Evolutionary conservation across 805 yeast species (phyloP).

Genomic region (Yarrowia phangngaensis): DNA sequence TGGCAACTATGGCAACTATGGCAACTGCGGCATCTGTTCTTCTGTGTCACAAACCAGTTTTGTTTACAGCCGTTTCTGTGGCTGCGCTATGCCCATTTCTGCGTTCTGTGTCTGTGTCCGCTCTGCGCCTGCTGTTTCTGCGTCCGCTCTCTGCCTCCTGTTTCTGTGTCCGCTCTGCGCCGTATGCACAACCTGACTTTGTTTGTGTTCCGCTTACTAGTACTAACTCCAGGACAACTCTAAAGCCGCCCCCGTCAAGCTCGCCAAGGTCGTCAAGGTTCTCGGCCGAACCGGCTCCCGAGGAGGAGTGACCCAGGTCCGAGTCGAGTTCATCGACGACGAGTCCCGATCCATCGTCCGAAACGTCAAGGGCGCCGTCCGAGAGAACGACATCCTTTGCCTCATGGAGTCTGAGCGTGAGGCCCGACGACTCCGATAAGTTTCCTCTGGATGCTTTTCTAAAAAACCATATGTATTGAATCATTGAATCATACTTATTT

Average conservation of each 20-base stretch:
- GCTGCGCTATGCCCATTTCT: too few relatives aligned
- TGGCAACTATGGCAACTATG: too few relatives aligned
- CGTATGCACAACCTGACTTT: too few relatives aligned
- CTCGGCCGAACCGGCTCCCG: slow-evolving; percentile 99
- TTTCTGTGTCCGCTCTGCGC: too few relatives aligned
- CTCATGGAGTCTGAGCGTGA: slow-evolving; percentile 99
- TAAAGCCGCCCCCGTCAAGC: slow-evolving; percentile 71
- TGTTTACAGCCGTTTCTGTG: too few relatives aligned
- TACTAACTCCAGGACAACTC: slow-evolving; percentile 25
- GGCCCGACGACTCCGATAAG: slow-evolving; percentile 58
- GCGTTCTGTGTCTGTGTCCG: too few relatives aligned
- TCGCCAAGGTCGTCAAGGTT: slow-evolving; percentile 99
- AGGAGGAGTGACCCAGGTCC: slow-evolving; percentile 99
- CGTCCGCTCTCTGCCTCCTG: too few relatives aligned
- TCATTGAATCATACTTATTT: slow-evolving; percentile 14
- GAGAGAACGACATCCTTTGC: slow-evolving; percentile 97
- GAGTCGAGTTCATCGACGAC: slow-evolving; percentile 95
- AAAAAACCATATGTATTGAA: slow-evolving; percentile 25
- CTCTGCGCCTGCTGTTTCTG: too few relatives aligned
- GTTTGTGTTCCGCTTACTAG: too few relatives aligned
- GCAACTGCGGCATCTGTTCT: too few relatives aligned
- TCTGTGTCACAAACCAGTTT: too few relatives aligned
- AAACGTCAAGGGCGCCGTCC: slow-evolving; percentile 97
- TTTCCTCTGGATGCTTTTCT: neutral
- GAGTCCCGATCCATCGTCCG: slow-evolving; percentile 93